Base-by-base conservation (phyloP, 1,284 basidiomycete species). In the Phellopilus nigrolimitatus region DNA sequence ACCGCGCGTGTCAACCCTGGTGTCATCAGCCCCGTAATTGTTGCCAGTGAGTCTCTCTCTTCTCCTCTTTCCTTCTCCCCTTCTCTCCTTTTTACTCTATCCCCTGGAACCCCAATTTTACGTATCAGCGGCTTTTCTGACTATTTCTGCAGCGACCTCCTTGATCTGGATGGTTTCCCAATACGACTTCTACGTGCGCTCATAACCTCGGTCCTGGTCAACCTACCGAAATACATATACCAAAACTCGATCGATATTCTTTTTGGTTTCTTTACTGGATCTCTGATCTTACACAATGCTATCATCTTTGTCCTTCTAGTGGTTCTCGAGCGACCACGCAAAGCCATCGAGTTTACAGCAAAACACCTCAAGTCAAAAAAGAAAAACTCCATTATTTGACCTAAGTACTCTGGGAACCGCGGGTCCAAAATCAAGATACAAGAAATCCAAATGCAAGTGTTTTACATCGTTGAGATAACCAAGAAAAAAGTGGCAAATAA, bases 101-200 rank as follows among this genome's bases (percentile, higher is more conserved):
- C 33, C 38, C 39, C 34, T 22, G 17, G 44, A n/a, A 38, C 49
- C 24, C 36, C 36, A 50, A 44, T 49, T 54, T 48, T 36, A n/a
- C n/a, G n/a, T n/a, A n/a, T n/a, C n/a, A n/a, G n/a, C n/a, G n/a
- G n/a, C n/a, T n/a, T n/a, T n/a, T n/a, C n/a, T n/a, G n/a, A n/a
- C n/a, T n/a, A n/a, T n/a, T n/a, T n/a, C n/a, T n/a, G n/a, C 57
- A 91, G 88, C 80, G 5, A 68, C 72, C 1, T 88, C 87, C 3
- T 69, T 91, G 46, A 65, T 84, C 47, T 93, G 91, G 90, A 92
- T 92, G 90, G 67, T 88, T 58, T 70, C 67, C 15, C 87, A 91
- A 62, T 89, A 88, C 61, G 73, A 79, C 42, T 84, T 76, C 64
- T 88, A 88, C 61, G 75, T 86, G 40, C 22, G 40, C 19, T 49